A percentile compares a stretch with the other conserved stretches of the same genome.
Evolutionary conservation across 2,329 filamentous ascomycete genomes (phyloP).

Genomic region (Penicillium nordicum): DNA sequence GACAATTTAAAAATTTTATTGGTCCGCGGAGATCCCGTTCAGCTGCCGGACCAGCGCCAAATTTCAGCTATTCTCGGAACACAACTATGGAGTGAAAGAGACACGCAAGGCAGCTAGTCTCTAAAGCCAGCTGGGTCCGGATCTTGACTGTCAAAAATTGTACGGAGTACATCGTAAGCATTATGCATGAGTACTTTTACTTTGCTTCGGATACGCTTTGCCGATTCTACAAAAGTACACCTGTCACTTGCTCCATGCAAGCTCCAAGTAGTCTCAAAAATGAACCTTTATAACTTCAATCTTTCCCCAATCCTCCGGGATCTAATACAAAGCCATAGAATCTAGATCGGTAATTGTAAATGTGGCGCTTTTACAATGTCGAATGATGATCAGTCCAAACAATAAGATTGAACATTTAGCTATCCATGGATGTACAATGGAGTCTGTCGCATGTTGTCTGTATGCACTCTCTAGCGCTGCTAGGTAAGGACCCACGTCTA

Average conservation of each 20-base stretch:
- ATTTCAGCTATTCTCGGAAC: background rate
- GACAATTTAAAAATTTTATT: conserved; percentile 7
- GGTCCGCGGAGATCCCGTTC: conserved; percentile 19
- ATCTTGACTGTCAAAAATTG: background rate
- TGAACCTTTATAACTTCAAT: background rate
- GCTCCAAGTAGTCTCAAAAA: background rate
- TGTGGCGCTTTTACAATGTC: background rate
- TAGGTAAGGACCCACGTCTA: background rate
- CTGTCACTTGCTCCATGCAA: background rate
- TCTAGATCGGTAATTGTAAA: conserved; percentile 7
- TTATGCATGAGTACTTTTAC: background rate
- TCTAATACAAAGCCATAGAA: background rate
- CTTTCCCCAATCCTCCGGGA: background rate
- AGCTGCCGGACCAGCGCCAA: conserved; percentile 7
- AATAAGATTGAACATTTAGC: background rate
- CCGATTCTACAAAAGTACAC: conserved; percentile 4
- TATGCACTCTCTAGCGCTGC: background rate
- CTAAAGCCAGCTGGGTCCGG: background rate
- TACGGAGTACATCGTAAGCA: background rate
- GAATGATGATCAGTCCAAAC: background rate
- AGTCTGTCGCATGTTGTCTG: background rate
- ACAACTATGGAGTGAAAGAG: background rate
- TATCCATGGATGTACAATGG: background rate
- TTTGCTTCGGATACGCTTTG: background rate
- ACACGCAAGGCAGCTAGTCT: background rate